Base-by-base conservation (phyloP, 2,329 filamentous ascomycete genomes). In the Incumbomyces delicatus region DNA sequence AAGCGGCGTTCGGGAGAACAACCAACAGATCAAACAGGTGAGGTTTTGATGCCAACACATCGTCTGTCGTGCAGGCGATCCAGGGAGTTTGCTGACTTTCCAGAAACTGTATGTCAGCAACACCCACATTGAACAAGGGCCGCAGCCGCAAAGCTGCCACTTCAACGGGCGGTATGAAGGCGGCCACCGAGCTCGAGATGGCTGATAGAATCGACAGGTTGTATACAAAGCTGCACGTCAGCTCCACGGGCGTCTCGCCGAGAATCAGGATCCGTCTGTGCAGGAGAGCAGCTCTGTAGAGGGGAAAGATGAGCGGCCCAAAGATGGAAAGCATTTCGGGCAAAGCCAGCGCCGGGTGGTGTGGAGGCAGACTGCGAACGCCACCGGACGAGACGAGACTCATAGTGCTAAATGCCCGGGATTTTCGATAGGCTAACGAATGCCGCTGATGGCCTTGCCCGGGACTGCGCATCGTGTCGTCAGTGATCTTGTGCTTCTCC, bases 51-150 rank as follows among this genome's bases (percentile, higher is more conserved):
- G 80, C 81, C 12, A 98, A 75, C 49, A 98, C 92, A 60, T 85
- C 90, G 66, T 98, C 92, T 1, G 90, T 96, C 2, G 90, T 95
- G 64, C 89, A 95, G 11, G 90, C 92, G 49, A 95, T 82, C 88
- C 89, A 98, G 33, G 88, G 85, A 12, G 75, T 67, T 38, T 50
- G 42, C 48, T 64, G 59, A 39, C 59, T 47, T 68, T 70, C 40
- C 4, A 96, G 74, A 47, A 83, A 80, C 4, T 85, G 78, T 41
- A 98, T 95, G 60, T 98, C 92, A 63, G 95, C 86, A 13, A 98
- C 82, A 41, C 92, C 92, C 49, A 98, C 77, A 44, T 83, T 88
- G 68, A 96, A 98, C n/a, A 98, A 75, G 0, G 90, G 85, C 18
- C 81, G 78, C 27, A 92, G 74, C 49, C 87, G 67, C 12, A 70